Evolutionary conservation across 805 yeast species (phyloP), one percentile per base, ranked within the genome.

Genomic region (Ogataea naganishii): DNA sequence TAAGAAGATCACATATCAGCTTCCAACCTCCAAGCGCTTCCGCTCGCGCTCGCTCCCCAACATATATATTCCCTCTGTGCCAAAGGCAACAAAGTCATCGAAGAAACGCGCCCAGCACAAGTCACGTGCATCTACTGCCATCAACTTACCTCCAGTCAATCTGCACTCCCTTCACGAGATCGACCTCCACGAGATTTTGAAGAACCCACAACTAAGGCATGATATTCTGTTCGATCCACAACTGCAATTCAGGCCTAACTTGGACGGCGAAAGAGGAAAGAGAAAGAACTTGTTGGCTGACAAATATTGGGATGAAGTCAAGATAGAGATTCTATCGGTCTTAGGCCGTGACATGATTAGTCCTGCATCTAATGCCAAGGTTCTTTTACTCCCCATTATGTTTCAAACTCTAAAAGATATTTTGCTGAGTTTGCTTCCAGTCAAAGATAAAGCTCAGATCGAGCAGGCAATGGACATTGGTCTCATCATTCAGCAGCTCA

Each of bases 161-260:
- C 58, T 83, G 28, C 86, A 78, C 47, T 75, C 85, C 19, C 65
- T 88, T 41, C 75, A 79, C 43, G 96, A 85, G 51, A 81, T 88
- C 35, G 96, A 88, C 47, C 58, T 88, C 26, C 81, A 81, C 38
- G 95, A 85, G 49, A 88, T 89, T 31, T 65, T 88, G 42, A 83
- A 82, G 49, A 88, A 88, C 56, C 95, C 95, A 4, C 95, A 85
- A 52, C 62, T 88, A 33, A 71, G 97, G 39, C 97, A 88, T 54
- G 97, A 89, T 52, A 83, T 89, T 31, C 66, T 85, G 10, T 88
- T 88, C 50, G 96, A 88, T 58, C 94, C 96, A 12, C 83, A 82
- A 47, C 63, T 88, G 35, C 95, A 86, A 60, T 84, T 88, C 54
- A 71, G 96, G 51, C 94, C 94, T 18, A 83, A 84, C 47, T 61